Evolutionary conservation across 2,329 filamentous ascomycete species (phyloP).

Genomic region (Pleoardoris graminearum): DNA sequence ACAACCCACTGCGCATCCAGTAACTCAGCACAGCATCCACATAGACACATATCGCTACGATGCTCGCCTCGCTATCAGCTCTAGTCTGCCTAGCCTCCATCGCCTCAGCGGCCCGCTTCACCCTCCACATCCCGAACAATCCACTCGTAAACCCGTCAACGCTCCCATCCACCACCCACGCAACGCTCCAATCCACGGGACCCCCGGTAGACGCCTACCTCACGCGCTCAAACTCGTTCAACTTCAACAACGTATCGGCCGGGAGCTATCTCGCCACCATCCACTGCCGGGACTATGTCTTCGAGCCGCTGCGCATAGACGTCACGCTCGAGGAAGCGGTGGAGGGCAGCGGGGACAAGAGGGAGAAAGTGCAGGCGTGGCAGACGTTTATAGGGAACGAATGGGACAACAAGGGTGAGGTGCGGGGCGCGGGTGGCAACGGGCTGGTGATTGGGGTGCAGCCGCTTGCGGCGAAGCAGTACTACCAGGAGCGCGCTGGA

Average conservation of each 20-base stretch:
- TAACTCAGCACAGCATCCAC: slow-evolving; percentile 2
- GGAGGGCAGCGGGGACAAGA: slow-evolving; percentile 35
- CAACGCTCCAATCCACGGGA: slow-evolving; percentile 65
- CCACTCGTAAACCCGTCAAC: slow-evolving; percentile 50
- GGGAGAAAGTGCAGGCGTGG: slow-evolving; percentile 65
- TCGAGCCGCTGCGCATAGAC: slow-evolving; percentile 81
- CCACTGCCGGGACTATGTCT: slow-evolving; percentile 72
- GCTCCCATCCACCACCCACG: slow-evolving; percentile 62
- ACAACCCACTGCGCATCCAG: slow-evolving; percentile 8
- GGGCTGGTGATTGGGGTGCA: slow-evolving; percentile 62
- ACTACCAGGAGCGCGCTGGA: slow-evolving; percentile 73
- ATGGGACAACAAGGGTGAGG: slow-evolving; percentile 83
- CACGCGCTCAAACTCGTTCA: slow-evolving; percentile 69
- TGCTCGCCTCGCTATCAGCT: slow-evolving; percentile 42
- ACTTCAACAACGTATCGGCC: slow-evolving; percentile 70
- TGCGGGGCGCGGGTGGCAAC: slow-evolving; percentile 49
- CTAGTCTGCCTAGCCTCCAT: slow-evolving; percentile 49
- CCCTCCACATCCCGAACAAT: slow-evolving; percentile 56
- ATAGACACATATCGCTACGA: slow-evolving; percentile 15
- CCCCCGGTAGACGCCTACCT: slow-evolving; percentile 63
- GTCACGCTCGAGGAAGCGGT: slow-evolving; percentile 49
- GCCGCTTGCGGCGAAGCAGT: slow-evolving; percentile 67
- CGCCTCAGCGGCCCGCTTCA: slow-evolving; percentile 50
- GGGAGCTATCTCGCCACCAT: slow-evolving; percentile 84
- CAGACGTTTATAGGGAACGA: slow-evolving; percentile 88